phyloP scores from a whole-genome alignment of 345 rosid species.

The Corchorus capsularis region DNA sequence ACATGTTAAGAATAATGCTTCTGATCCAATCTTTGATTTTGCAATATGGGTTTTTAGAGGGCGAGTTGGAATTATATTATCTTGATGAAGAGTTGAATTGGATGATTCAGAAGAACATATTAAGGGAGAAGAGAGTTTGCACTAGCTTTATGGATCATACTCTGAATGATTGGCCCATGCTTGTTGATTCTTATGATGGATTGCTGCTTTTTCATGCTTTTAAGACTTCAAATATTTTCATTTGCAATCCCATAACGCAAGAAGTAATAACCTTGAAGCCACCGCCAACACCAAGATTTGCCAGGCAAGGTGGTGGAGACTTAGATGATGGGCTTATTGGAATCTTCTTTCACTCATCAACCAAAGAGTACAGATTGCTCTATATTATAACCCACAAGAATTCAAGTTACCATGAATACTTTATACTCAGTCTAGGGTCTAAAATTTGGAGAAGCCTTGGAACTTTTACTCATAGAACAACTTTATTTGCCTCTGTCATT shows the following conservation, averaged over 20 bases:
- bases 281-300: not conserved
- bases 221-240: not conserved
- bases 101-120: too few relatives aligned
- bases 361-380: conserved; percentile 5
- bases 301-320: too few relatives aligned
- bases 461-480: not conserved
- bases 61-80: too few relatives aligned
- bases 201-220: not conserved
- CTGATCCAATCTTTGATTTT: too few relatives aligned
- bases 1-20: too few relatives aligned
- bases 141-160: too few relatives aligned
- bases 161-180: not conserved
- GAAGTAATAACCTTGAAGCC: not conserved
- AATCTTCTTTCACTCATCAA: not conserved
- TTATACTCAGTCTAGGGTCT: not conserved
- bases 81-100: too few relatives aligned
- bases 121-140: too few relatives aligned
- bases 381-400: not conserved
- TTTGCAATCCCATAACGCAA: not conserved
- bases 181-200: not conserved
- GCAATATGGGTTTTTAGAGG: too few relatives aligned
- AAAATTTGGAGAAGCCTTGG: not conserved
- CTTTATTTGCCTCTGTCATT: not conserved
- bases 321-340: not conserved
- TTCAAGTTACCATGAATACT: not conserved